Evolutionary conservation across 805 yeast genomes (phyloP).

Genomic region (Candida tammaniensis): DNA sequence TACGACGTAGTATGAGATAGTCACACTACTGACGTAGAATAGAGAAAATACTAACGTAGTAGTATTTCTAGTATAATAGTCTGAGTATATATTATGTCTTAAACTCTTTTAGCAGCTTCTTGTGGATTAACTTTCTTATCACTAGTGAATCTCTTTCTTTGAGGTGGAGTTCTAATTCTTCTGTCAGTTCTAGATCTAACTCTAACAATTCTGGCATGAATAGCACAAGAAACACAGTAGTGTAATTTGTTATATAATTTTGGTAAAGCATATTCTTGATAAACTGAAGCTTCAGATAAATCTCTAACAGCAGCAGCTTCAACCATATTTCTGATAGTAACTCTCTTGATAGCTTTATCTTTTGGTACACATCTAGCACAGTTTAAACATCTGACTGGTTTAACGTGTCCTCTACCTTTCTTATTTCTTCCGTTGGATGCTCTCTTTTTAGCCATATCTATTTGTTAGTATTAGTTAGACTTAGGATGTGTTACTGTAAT

Average conservation of each 20-base stretch:
- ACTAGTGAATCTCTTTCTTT: slow-evolving; percentile 96
- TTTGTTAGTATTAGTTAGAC: slow-evolving; percentile 21
- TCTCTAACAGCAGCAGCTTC: slow-evolving; percentile 99
- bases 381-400: slow-evolving; percentile 99
- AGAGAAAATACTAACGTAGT: too few relatives aligned
- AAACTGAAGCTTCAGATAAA: slow-evolving; percentile 98
- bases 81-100: too few relatives aligned
- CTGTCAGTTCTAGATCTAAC: slow-evolving; percentile 99
- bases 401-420: slow-evolving; percentile 99
- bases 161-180: slow-evolving; percentile 98
- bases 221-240: slow-evolving; percentile 99
- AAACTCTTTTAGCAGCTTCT: slow-evolving; percentile 95
- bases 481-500: too few relatives aligned
- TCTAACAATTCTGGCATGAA: slow-evolving; percentile 99
- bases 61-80: too few relatives aligned
- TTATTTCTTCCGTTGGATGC: slow-evolving; percentile 99
- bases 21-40: too few relatives aligned
- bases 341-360: slow-evolving; percentile 99
- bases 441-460: slow-evolving; percentile 98
- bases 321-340: slow-evolving; percentile 99
- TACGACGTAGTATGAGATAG: too few relatives aligned
- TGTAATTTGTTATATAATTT: slow-evolving; percentile 99
- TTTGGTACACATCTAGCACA: slow-evolving; percentile 99
- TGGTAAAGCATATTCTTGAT: slow-evolving; percentile 99
- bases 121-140: slow-evolving; percentile 96